Evolutionary conservation across 306 rosid genomes (phyloP), one percentile per base, ranked within the genome.

Genomic region (Delonix regia): DNA sequence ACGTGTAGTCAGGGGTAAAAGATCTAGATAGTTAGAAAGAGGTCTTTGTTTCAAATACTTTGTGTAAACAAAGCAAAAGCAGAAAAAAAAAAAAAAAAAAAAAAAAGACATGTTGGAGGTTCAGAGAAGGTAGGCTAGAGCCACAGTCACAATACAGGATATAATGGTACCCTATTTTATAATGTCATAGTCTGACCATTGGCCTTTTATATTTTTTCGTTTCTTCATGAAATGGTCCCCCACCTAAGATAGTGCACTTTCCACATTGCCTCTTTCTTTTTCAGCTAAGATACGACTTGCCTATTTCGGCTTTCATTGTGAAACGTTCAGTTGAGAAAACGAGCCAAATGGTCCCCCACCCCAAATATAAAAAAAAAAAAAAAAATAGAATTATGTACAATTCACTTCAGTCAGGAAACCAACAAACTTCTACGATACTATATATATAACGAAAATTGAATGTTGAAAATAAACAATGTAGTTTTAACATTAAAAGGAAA

Each of bases 211-310:
- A 9, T 7, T 14, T 27, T 18, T 28, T 39, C 9, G 10, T 0
- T 8, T 42, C 51, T 14, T 22, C 53, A 42, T 34, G 44, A 51
- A 71, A 71, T 71, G 76, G 60, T 52, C 64, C 76, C 47, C 76
- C 47, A 4, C 62, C 42, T 19, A 45, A 49, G 14, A 9, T 30
- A n/a, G 1, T 5, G 76, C 14, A 53, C 15, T 19, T n/a, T 12
- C 33, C 25, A 27, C 74, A 45, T 30, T 12, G 8, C 15, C 14
- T 71, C 48, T n/a, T 71, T 45, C 41, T 6, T n/a, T 71, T 71
- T 22, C 15, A 13, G 24, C 30, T 16, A 48, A 30, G 62, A 47
- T 69, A 59, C 21, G 16, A 28, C 47, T 71, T 51, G 25, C 76
- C 22, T 34, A 48, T 71, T 52, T 52, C 6, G 44, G 63, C 25